Base-by-base conservation (phyloP, 345 rosid species). In the Theobroma cacao region DNA sequence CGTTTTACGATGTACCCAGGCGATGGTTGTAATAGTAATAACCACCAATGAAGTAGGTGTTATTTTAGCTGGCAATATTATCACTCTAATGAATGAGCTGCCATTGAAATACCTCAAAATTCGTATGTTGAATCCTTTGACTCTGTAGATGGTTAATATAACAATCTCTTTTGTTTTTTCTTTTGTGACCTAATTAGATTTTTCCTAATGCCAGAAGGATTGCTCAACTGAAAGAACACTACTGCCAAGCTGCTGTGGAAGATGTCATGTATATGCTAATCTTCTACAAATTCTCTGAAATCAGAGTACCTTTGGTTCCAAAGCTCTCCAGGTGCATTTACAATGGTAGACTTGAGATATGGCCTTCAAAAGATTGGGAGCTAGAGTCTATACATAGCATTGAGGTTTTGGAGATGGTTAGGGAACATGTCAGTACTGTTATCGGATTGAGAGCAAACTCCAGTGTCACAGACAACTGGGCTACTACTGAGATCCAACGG, bases 281-380 rank as follows among this genome's bases (percentile, higher is more conserved):
- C 75, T 83, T 96, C 75, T 91, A 82, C 85, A 94, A 91, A 76
- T 96, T 90, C 87, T 91, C 97, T 0, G 98, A 96, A 82, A 84
- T 90, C 81, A 87, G 90, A 83, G 99, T 90, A 45, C 97, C 89
- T 31, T 80, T 96, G 76, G 91, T 92, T 76, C 99, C 99, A 9
- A 94, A 88, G 89, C 97, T 96, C 71, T 89, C 95, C 10, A 87
- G 87, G 52, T 94, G 99, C 85, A 87, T 89, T 45, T 92, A 90
- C 75, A 96, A 94, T 73, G 85, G 89, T 26, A 89, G 99, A 75
- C 93, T 96, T 26, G 98, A 92, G 88, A 94, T 94, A 77, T 89
- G 88, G 89, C 99, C 97, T 34, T 53, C 97, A 4, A 96, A 91
- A 86, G 93, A 91, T 88, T 96, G 97, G 97, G 97, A 92, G 78